Conservation (phyloP, 495 filamentous ascomycete species). For the Penicillium subrubescens region DNA sequence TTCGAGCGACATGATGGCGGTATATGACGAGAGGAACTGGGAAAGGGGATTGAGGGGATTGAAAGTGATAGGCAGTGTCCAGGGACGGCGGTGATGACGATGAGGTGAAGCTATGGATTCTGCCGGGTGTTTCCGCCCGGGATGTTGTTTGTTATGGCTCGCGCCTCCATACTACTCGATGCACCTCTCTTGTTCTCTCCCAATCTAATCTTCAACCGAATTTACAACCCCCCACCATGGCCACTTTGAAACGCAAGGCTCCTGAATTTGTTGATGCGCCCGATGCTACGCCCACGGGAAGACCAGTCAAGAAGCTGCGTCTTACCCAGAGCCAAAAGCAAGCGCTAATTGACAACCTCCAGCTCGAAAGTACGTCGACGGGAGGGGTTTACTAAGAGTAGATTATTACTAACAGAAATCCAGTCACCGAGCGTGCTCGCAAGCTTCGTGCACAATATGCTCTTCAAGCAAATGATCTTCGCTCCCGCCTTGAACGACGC, state of each 20-base stretch:
- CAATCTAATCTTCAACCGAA: slow-evolving; percentile 9
- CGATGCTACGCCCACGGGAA: slow-evolving; percentile 52
- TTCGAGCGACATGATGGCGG: slow-evolving; percentile 68
- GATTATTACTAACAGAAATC: background rate
- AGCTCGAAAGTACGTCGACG: slow-evolving; percentile 76
- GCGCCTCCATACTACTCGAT: slow-evolving; percentile 23
- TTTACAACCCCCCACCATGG: slow-evolving; percentile 43
- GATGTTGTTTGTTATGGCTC: slow-evolving; percentile 35
- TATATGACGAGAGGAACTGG: slow-evolving; percentile 10
- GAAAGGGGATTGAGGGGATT: slow-evolving; percentile 18
- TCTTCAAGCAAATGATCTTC: slow-evolving; percentile 79
- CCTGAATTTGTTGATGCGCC: slow-evolving; percentile 39
- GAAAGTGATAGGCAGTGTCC: slow-evolving; percentile 18
- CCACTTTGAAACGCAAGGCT: slow-evolving; percentile 64
- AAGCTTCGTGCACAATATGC: slow-evolving; percentile 91
- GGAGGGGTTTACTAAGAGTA: background rate
- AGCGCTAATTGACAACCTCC: slow-evolving; percentile 86
- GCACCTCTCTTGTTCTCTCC: slow-evolving; percentile 13
- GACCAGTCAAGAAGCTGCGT: slow-evolving; percentile 61
- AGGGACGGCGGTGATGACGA: slow-evolving; percentile 26
- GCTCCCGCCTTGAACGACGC: slow-evolving; percentile 87
- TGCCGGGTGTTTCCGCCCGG: slow-evolving; percentile 25
- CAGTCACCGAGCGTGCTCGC: slow-evolving; percentile 89
- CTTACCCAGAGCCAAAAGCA: slow-evolving; percentile 83
- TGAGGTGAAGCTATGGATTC: slow-evolving; percentile 32